These are phyloP conservation scores for Penicillium fimorum DNA, from an alignment of 495 filamentous ascomycete genomes.

Conservation along the genomic window DNA sequence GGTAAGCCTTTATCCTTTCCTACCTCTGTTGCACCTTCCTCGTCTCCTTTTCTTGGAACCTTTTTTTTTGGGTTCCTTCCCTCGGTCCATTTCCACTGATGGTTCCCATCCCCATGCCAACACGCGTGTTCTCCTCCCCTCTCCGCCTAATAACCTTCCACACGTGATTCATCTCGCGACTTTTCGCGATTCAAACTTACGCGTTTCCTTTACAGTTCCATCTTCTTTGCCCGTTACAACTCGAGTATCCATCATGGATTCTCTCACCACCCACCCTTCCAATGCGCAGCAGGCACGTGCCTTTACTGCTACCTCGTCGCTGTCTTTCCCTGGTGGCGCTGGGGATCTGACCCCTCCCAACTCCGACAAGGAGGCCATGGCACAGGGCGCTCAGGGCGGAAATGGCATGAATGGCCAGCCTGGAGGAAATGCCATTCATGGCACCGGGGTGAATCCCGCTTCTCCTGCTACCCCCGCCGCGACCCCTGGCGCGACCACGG, in stretches of 20 bases:
- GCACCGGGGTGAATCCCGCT: slow-evolving; percentile 88
- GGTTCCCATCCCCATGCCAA: neutral
- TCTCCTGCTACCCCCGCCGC: slow-evolving; percentile 95
- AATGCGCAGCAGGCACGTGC: slow-evolving; percentile 87
- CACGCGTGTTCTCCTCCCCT: neutral
- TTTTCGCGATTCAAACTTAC: neutral
- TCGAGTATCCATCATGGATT: slow-evolving; percentile 63
- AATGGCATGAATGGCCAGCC: slow-evolving; percentile 56
- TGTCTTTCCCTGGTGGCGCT: slow-evolving; percentile 85
- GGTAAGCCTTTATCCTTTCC: slow-evolving; percentile 51
- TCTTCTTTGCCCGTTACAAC: slow-evolving; percentile 19
- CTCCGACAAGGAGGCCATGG: slow-evolving; percentile 58
- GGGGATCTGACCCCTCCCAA: slow-evolving; percentile 77
- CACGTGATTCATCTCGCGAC: neutral
- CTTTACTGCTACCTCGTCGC: slow-evolving; percentile 82
- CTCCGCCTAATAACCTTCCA: neutral
- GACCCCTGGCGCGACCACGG: slow-evolving; percentile 76
- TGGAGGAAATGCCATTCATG: slow-evolving; percentile 60
- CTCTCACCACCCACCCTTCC: slow-evolving; percentile 83
- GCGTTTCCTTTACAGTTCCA: slow-evolving; percentile 3
- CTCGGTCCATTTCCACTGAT: neutral
- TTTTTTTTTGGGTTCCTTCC: neutral
- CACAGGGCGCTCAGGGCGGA: slow-evolving; percentile 48
- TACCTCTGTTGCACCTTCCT: slow-evolving; percentile 18
- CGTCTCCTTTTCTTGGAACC: neutral